Evolutionary conservation across 352 stramenopile genomes (phyloP), one percentile per base, ranked within the genome.

Genomic region (Phytophthora europaea): DNA sequence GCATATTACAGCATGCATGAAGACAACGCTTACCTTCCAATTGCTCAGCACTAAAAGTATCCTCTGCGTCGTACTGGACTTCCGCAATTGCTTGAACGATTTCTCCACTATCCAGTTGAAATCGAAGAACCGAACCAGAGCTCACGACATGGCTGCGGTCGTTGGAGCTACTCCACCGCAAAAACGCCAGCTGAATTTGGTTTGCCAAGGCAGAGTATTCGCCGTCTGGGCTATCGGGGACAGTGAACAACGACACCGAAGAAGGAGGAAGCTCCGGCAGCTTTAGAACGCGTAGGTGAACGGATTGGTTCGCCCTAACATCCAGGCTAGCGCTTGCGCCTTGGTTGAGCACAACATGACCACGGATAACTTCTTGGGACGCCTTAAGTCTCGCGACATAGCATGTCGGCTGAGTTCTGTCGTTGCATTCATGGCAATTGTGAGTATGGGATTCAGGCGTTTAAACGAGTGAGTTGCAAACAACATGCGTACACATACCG

Each of bases 261-360:
- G 71, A 58, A 31, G 79, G 76, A 16, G 72, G 67, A 4, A 85
- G 67, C 28, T 86, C 77, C 3, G 86, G 86, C 16, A 91, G 64
- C 20, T 78, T 84, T 13, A 92, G 53, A n/a, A 93, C 82, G 23
- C 86, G 83, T 5, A 92, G 57, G 18, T 81, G 78, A 1, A 93
- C 26, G 2, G 47, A 47, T 7, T 72, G 70, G 61, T 60, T 70
- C 2, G 57, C 33, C 16, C 60, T 16, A 22, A 82, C 56, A 13
- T 69, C 70, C 43, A 85, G 56, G 6, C 52, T 65, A 7, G 55
- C 64, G 22, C 52, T 33, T 15, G 71, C 64, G 20, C 66, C 67
- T 34, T 64, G 51, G 22, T 83, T 91, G n/a, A 87, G 45, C 13
- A 85, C 34, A n/a, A 85, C 69, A 15, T 65, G 76, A 7, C 79